Evolutionary conservation across 768 basidiomycete species (phyloP), one percentile per base, ranked within the genome.

Genomic region (Lactarius akahatsu): DNA sequence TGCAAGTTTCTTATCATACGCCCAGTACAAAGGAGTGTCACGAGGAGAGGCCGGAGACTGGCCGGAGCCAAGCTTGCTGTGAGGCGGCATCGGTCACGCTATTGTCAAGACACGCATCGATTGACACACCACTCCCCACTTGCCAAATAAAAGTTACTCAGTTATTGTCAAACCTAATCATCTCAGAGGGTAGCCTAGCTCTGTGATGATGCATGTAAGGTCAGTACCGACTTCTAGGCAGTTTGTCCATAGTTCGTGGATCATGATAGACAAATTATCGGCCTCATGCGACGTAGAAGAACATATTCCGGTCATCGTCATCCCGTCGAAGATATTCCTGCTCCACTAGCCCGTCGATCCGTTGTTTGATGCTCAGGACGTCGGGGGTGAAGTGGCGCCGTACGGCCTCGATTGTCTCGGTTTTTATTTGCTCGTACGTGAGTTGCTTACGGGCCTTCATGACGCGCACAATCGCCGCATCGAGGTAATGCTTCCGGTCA

Each of bases 391-490:
- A 98, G 72, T 96, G 90, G 47, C 80, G 87, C 77, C 89, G 91
- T 57, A 98, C 92, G 28, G 94, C 89, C 23, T 92, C 88, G 64
- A 97, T 87, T 11, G 92, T 92, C 69, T 88, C 87, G 59, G 86
- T 84, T 77, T 92, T 89, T 72, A 98, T 82, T 70, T 89, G 82
- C 71, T 91, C 86, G 72, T 93, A 87, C 30, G 79, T 80, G 77
- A 96, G 80, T 77, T 91, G 90, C 78, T 96, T 98, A 71, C 86
- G 85, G 2, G 86, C 88, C 76, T 98, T 98, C 94, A 98, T 96
- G 73, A 96, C 87, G 7, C 97, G 88, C 40, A 99, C 96, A 71
- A 99, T 96, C 26, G 96, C 96, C 0, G 95, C 95, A 71, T 98
- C 94, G 16, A 98, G 81, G 65, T 88, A 87, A 72, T 88, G 84